Base-by-base conservation (phyloP, 768 basidiomycete genomes). In the Amanita rubescens region DNA sequence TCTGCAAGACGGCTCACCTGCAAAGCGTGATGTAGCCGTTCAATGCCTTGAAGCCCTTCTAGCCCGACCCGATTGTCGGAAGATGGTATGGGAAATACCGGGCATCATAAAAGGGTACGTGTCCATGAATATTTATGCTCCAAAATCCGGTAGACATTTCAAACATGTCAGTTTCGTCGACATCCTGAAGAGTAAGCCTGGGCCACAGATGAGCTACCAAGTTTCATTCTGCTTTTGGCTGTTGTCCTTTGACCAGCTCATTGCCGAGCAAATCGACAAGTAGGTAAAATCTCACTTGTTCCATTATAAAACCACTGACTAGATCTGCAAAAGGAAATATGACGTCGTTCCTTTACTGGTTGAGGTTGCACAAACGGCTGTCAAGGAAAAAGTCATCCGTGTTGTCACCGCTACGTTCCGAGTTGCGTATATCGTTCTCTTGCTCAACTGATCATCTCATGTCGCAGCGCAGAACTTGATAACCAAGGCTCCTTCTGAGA, bases 371-470 rank as follows among this genome's bases (percentile, higher is more conserved):
- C 90, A 94, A 64, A 79, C 74, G 5, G 94, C 94, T 4, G 87
- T 90, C 30, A 99, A 99, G 68, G 95, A 98, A 72, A 99, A 99
- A 69, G 91, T 99, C 25, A 88, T 92, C 56, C 84, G 96, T 8
- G 88, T 98, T 12, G 84, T 94, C 52, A 76, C 97, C 34, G 91
- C 96, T 12, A 92, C 94, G 1, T 90, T 97, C 71, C 76, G 89
- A 50, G 94, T 93, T 60, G 52, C 67, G 53, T 45, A 46, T 49
- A 8, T 11, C n/a, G n/a, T 24, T 35, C 9, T 1, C 43, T 43
- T 22, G 54, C 41, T 5, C 22, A 51, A 27, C 32, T 49, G 14
- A 12, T 15, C 19, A 38, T 14, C 24, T 46, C 2, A 3, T 46
- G 14, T 30, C 15, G 10, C 34, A 14, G 39, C 54, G 8, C 65